phyloP scores from a whole-genome alignment of 1,284 basidiomycete species.

The Leccinum subrobustum region DNA sequence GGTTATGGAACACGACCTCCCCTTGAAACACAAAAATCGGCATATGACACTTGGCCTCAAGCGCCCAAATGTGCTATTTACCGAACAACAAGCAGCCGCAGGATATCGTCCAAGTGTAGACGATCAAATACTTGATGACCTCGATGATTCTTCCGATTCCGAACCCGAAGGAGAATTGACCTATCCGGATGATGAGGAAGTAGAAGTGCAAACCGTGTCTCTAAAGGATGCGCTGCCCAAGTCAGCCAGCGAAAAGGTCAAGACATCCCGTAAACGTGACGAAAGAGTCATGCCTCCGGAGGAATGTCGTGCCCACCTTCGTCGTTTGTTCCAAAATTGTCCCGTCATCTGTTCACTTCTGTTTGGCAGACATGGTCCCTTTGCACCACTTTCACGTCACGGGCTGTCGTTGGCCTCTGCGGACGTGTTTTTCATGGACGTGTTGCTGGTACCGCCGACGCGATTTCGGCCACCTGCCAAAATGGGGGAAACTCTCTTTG shows the following conservation, averaged over 20 bases:
- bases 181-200: slow-evolving; percentile 50
- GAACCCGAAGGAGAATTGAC: slow-evolving; percentile 47
- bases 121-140: slow-evolving; percentile 47
- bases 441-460: slow-evolving; percentile 89
- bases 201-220: slow-evolving; percentile 23
- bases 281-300: slow-evolving; percentile 90
- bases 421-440: slow-evolving; percentile 98
- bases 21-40: slow-evolving; percentile 74
- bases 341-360: slow-evolving; percentile 79
- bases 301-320: slow-evolving; percentile 93
- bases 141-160: slow-evolving; percentile 37
- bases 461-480: slow-evolving; percentile 94
- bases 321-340: slow-evolving; percentile 87
- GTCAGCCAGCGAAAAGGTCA: slow-evolving; percentile 77
- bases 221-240: slow-evolving; percentile 44
- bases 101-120: slow-evolving; percentile 23
- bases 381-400: slow-evolving; percentile 57
- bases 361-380: slow-evolving; percentile 91
- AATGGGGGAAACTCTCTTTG: slow-evolving; percentile 92
- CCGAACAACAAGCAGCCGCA: slow-evolving; percentile 38
- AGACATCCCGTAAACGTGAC: slow-evolving; percentile 73
- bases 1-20: slow-evolving; percentile 90
- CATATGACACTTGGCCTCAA: slow-evolving; percentile 56
- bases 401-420: slow-evolving; percentile 72
- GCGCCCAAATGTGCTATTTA: slow-evolving; percentile 71